Percentiles rank a stretch among this genome's conserved stretches.
phyloP scores from a whole-genome alignment of 306 rosid genomes.

The Comarum palustre region DNA sequence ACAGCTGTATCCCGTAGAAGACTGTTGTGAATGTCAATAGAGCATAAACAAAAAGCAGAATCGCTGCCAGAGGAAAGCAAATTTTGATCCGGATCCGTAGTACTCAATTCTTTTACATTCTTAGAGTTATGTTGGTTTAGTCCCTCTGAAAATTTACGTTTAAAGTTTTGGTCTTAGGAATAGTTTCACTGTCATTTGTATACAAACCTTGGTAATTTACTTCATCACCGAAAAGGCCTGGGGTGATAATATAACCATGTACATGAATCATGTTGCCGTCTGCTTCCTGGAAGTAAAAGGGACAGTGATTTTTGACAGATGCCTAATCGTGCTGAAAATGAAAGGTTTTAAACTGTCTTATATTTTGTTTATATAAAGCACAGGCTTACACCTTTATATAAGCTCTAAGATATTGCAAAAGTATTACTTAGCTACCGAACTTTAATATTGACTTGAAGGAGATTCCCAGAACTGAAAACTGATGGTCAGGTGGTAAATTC shows the following conservation, averaged over 20 bases:
- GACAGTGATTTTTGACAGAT: slow-evolving; percentile 6
- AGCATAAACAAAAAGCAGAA: background rate
- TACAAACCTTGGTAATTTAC: background rate
- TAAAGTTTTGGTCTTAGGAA: background rate
- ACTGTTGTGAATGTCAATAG: background rate
- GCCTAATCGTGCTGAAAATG: slow-evolving; percentile 14
- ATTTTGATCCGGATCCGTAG: background rate
- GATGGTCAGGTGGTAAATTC: background rate
- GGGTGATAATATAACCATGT: background rate
- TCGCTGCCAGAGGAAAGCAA: background rate
- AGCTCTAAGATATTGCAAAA: background rate
- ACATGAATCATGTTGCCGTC: background rate
- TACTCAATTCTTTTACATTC: background rate
- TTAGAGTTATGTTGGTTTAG: background rate
- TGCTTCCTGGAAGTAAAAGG: slow-evolving; percentile 11
- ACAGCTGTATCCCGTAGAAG: background rate
- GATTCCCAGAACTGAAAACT: slow-evolving; percentile 4
- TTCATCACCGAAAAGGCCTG: background rate
- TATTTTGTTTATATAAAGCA: background rate
- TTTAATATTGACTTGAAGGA: background rate
- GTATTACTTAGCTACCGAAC: slow-evolving; percentile 12
- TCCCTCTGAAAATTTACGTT: background rate
- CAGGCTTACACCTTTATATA: background rate
- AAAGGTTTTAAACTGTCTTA: background rate
- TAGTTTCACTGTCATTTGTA: background rate